A percentile compares a stretch with the other conserved stretches of the same genome.
phyloP scores from a whole-genome alignment of 805 yeast species.

The Ascoidea tarda region DNA sequence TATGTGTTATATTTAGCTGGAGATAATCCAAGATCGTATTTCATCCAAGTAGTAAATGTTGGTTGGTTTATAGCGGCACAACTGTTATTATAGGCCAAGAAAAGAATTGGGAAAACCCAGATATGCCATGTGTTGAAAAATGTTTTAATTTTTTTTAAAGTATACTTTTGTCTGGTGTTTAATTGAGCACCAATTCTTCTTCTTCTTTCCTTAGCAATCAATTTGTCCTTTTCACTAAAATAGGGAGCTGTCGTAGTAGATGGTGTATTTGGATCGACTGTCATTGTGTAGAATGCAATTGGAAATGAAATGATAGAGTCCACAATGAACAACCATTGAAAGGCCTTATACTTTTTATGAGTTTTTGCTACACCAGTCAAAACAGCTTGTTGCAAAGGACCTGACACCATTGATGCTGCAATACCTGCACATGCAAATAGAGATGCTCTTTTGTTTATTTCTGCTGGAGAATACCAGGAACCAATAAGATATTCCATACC shows the following conservation, averaged over 20 bases:
- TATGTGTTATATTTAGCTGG: constrained; percentile 24
- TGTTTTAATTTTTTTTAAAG: constrained; percentile 18
- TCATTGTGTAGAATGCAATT: constrained; percentile 27
- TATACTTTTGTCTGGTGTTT: constrained; percentile 22
- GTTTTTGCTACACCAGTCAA: constrained; percentile 14
- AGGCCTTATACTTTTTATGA: constrained; percentile 15
- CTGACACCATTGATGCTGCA: constrained; percentile 22
- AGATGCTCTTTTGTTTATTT: neutral
- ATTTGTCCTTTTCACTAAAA: constrained; percentile 25
- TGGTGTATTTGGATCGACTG: constrained; percentile 32
- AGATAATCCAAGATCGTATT: constrained; percentile 19
- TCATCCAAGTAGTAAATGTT: constrained; percentile 32
- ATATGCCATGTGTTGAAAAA: constrained; percentile 27
- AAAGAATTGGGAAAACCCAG: constrained; percentile 24
- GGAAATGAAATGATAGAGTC: constrained; percentile 29
- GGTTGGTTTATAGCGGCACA: constrained; percentile 23
- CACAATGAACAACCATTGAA: constrained; percentile 28
- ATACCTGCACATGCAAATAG: constrained; percentile 21
- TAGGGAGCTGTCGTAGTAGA: constrained; percentile 28
- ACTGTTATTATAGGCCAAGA: constrained; percentile 12
- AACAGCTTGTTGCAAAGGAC: constrained; percentile 24
- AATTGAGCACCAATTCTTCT: constrained; percentile 4
- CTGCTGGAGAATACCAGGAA: too few species aligned
- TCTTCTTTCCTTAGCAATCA: too few species aligned
- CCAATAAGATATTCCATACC: constrained; percentile 9